phyloP scores from a whole-genome alignment of 1,139 yeast species.

The Protomyces macrosporus region DNA sequence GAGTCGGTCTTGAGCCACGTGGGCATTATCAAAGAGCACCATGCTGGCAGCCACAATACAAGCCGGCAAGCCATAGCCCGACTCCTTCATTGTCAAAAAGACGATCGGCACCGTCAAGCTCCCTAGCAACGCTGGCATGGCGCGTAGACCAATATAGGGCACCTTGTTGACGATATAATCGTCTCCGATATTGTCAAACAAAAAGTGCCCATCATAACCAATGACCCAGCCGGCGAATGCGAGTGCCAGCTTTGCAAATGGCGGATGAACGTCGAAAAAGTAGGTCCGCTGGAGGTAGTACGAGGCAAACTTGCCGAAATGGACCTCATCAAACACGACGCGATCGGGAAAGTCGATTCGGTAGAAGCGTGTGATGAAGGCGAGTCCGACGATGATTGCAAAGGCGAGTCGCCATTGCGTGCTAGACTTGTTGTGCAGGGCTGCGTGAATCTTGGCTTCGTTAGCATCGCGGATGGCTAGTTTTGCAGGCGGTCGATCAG shows the following conservation, averaged over 20 bases:
- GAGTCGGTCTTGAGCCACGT: conserved; percentile 81
- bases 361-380: conserved; percentile 67
- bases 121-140: conserved; percentile 77
- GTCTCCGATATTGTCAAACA: conserved; percentile 87
- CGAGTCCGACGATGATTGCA: conserved; percentile 53
- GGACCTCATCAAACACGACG: conserved; percentile 97
- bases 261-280: conserved; percentile 96
- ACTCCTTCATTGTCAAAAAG: conserved; percentile 74
- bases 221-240: conserved; percentile 85
- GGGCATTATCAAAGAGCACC: conserved; percentile 87
- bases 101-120: conserved; percentile 74
- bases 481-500: background rate
- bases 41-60: conserved; percentile 74
- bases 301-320: conserved; percentile 85
- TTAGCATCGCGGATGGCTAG: background rate
- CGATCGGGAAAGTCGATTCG: conserved; percentile 67
- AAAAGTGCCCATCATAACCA: conserved; percentile 84
- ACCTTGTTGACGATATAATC: conserved; percentile 68
- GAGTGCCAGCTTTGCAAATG: conserved; percentile 87
- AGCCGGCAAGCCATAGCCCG: conserved; percentile 73
- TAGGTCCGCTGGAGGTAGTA: conserved; percentile 68
- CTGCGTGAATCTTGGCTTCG: background rate
- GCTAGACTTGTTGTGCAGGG: background rate
- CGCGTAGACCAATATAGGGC: conserved; percentile 84
- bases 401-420: conserved; percentile 33